These are phyloP conservation scores for Fusarium papillatum DNA, from an alignment of 2,329 filamentous ascomycete genomes.

Conservation along the genomic window DNA sequence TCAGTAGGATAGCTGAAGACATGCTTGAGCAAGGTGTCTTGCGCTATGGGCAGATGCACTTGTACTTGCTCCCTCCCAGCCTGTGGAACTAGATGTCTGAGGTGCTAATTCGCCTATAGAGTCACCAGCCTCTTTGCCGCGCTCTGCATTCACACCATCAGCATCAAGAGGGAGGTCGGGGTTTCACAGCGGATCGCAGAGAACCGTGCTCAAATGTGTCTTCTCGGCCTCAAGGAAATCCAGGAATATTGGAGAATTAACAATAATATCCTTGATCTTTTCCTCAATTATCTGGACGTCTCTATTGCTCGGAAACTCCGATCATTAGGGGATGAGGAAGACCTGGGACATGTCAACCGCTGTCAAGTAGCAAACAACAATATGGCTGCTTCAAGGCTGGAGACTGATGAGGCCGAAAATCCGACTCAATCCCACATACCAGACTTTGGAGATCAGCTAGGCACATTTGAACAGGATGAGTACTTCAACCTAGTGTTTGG, in stretches of 20 bases:
- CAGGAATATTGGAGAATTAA: conserved; percentile 57
- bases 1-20: conserved; percentile 54
- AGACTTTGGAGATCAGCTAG: conserved; percentile 25
- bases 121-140: conserved; percentile 54
- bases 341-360: neutral
- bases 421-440: neutral
- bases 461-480: conserved; percentile 49
- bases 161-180: conserved; percentile 49
- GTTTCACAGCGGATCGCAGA: conserved; percentile 51
- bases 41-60: conserved; percentile 54
- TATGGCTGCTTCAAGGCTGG: neutral
- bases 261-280: conserved; percentile 54
- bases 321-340: neutral
- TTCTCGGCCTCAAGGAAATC: conserved; percentile 53
- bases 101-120: conserved; percentile 18
- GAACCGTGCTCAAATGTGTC: conserved; percentile 53
- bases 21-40: conserved; percentile 51
- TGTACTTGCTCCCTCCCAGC: conserved; percentile 27
- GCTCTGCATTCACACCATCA: conserved; percentile 54
- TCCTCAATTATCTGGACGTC: conserved; percentile 54
- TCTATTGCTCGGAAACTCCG: conserved; percentile 51
- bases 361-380: neutral
- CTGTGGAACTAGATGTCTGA: no score
- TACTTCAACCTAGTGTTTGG: conserved; percentile 52
- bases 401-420: neutral